Conservation (phyloP, 768 basidiomycete genomes). For the Naematelia aurantialba region DNA sequence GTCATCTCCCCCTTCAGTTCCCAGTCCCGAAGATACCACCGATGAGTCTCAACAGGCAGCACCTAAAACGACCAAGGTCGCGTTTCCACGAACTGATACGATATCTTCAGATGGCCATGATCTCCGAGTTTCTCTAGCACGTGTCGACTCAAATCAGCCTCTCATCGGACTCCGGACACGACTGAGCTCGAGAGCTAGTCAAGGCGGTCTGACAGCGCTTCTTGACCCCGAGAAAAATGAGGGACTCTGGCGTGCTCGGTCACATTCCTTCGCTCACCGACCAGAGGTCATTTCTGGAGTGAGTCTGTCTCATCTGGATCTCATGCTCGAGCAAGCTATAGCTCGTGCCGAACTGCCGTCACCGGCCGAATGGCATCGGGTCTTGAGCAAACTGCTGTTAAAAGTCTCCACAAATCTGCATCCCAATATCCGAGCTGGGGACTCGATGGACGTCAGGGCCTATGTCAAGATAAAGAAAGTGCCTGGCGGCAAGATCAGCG, state of each 20-base stretch:
- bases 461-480: constrained; percentile 99
- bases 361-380: constrained; percentile 80
- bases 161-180: constrained; percentile 36
- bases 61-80: not conserved
- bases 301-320: constrained; percentile 82
- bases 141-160: constrained; percentile 30
- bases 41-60: constrained; percentile 2
- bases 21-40: constrained; percentile 7
- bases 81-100: constrained; percentile 34
- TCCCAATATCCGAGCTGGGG: constrained; percentile 59
- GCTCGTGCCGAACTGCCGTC: constrained; percentile 77
- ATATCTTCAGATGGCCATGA: constrained; percentile 32
- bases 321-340: constrained; percentile 88
- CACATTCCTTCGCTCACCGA: constrained; percentile 78
- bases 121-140: constrained; percentile 15
- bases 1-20: constrained; percentile 2
- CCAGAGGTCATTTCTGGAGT: constrained; percentile 69
- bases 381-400: constrained; percentile 72
- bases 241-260: constrained; percentile 68
- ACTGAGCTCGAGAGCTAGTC: constrained; percentile 38
- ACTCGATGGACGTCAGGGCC: constrained; percentile 88
- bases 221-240: constrained; percentile 37
- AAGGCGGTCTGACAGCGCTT: constrained; percentile 40
- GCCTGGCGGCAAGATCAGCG: constrained; percentile 82
- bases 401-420: constrained; percentile 74